These are phyloP conservation scores for Psidium guajava DNA, from an alignment of 345 rosid species.

Conservation along the genomic window DNA sequence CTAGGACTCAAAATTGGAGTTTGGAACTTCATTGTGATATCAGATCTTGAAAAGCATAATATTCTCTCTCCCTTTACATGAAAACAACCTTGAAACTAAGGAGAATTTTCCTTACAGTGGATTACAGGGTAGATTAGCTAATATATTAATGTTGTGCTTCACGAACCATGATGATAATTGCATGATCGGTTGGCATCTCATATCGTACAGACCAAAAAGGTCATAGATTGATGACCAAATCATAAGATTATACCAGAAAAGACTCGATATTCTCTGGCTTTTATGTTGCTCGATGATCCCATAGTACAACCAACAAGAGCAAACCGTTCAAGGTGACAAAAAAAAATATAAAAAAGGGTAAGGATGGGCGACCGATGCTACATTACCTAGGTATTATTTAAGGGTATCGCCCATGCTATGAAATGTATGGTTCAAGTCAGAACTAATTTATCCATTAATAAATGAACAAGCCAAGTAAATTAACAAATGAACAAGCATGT, in stretches of 20 bases:
- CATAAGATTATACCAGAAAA: too few species aligned
- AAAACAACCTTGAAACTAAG: not conserved
- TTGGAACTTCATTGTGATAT: not conserved
- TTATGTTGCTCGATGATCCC: not conserved
- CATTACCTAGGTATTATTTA: not conserved
- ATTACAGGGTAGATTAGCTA: not conserved
- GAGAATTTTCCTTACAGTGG: not conserved
- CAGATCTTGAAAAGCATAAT: too few species aligned
- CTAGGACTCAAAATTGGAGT: not conserved
- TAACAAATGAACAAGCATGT: too few species aligned
- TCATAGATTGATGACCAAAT: not conserved
- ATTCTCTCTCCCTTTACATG: not conserved
- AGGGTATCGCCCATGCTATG: not conserved
- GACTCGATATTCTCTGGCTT: not conserved
- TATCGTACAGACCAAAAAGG: not conserved
- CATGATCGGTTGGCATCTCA: not conserved
- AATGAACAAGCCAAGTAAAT: not conserved
- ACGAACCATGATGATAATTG: not conserved
- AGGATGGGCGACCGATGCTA: fast-evolving
- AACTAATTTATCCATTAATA: not conserved
- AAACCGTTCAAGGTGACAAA: too few species aligned
- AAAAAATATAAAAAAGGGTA: not conserved
- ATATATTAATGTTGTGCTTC: not conserved
- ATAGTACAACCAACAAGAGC: too few species aligned
- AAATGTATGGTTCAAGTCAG: not conserved